Evolutionary conservation across 2,329 filamentous ascomycete genomes (phyloP).

Genomic region (Dactylellina leptospora): DNA sequence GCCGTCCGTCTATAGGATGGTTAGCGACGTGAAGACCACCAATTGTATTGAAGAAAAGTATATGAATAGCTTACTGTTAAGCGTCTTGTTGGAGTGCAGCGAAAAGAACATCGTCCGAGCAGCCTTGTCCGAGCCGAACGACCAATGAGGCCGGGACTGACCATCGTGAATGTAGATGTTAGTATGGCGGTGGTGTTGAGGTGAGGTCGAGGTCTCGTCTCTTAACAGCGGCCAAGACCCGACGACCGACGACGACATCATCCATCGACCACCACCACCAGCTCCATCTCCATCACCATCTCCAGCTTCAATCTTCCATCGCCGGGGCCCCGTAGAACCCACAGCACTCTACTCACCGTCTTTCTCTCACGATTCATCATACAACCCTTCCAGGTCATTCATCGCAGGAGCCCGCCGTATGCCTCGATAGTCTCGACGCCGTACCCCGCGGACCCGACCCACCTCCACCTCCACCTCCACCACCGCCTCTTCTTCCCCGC

Average conservation of each 20-base stretch:
- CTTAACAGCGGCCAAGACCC: conserved; percentile 28
- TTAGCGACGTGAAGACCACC: not conserved
- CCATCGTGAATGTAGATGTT: conserved; percentile 18
- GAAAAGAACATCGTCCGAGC: conserved; percentile 29
- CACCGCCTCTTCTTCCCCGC: conserved; percentile 13
- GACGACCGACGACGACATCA: conserved; percentile 33
- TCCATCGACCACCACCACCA: not conserved
- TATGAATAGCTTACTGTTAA: conserved; percentile 27
- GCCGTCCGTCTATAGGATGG: conserved; percentile 64
- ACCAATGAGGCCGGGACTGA: conserved; percentile 34
- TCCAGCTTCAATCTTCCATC: conserved; percentile 3
- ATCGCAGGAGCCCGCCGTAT: conserved; percentile 39
- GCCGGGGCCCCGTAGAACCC: conserved; percentile 2
- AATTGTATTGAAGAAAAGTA: not conserved
- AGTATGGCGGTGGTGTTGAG: conserved; percentile 18
- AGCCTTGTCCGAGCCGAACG: conserved; percentile 18
- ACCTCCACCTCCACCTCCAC: conserved; percentile 14
- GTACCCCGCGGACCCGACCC: conserved; percentile 52
- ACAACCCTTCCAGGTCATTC: too few species aligned
- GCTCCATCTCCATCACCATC: not conserved
- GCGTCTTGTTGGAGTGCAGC: conserved; percentile 17
- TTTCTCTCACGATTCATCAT: too few species aligned
- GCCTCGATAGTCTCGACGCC: conserved; percentile 53
- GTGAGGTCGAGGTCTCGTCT: not conserved
- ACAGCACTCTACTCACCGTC: too few species aligned